Evolutionary conservation across 2,329 filamentous ascomycete species (phyloP), one percentile per base, ranked within the genome.

Genomic region (Clarireedia monteithiana): DNA sequence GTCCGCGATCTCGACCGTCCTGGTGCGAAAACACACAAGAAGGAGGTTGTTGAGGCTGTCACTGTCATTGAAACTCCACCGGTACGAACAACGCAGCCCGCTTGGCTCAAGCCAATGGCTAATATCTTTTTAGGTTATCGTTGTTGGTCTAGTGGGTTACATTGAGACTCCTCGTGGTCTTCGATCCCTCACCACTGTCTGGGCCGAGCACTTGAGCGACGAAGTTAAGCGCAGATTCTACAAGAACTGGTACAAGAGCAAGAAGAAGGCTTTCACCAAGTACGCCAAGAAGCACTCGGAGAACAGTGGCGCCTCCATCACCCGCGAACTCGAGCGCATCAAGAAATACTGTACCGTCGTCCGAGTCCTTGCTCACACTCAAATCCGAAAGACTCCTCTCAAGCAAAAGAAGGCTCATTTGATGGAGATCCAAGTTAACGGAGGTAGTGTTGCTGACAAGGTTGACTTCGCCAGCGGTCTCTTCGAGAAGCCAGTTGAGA

Each of bases 181-280:
- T 73, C 92, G 94, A 77, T 99, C 94, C 67, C 91, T 99, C 78
- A 96, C 91, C 76, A 97, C 94, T 74, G 90, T 99, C 75, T 99
- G 94, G 94, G 94, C 94, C 73, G 94, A 97, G 86, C 94, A 99
- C 78, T 79, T 99, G 78, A 89, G 88, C 79, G 94, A 99, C 78
- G 94, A 97, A 82, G 75, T 99, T 78, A 96, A 96, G 88, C 89
- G 94, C 73, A 89, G 94, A 75, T 99, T 99, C 90, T 99, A 99
- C 89, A 97, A 97, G 91, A 99, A 99, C 88, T 99, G 94, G 94
- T 99, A 99, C 89, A 96, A 96, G 88, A 91, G 86, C 85, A 99
- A 99, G 91, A 97, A 96, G 90, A 99, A 99, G 92, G 94, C 94
- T 63, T 99, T 99, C 84, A 99, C 94, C 84, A 96, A 95, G 84